Base-by-base conservation (phyloP, 805 yeast species). In the Grigorovia transvaalensis region DNA sequence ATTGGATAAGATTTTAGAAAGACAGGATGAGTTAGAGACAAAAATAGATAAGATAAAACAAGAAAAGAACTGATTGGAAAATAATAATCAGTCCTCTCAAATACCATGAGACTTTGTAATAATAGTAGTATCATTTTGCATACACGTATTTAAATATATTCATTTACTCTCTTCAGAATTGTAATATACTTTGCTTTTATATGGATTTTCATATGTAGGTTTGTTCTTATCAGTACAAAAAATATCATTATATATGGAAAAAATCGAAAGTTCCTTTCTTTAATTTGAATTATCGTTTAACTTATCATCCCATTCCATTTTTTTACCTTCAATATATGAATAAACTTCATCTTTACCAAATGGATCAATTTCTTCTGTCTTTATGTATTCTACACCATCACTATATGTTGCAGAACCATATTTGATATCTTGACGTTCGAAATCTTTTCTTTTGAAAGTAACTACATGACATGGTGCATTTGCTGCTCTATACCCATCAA, bases 401-500 rank as follows among this genome's bases (percentile, higher is more conserved):
- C 75, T 72, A 53, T 75, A 74, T 18, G 84, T 75, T 0, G 89
- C 87, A 9, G 96, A 86, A 4, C 96, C 96, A 53, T 78, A 79
- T 58, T 81, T 81, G 49, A 82, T 70, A 33, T 72, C 72, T 61
- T 80, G 82, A 17, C 69, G 69, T 38, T 71, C 72, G 46, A 65
- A 65, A 38, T 63, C 59, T 38, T 40, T 46, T 50, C 77, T 75
- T 0, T 80, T 79, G 40, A 74, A 56, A 5, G 74, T 61, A 1
- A 85, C 81, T 11, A 82, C 85, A 67, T 77, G 81, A 1, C 87
- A 74, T 1, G 93, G 87, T 1, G 97, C 87, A 62, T 85, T 85
- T 8, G 98, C 96, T 12, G 95, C 97, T 9, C 73, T 81, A 68
- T 89, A 88, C 1, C 97, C 96, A 38, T 83, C 77, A 45, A 93